Evolutionary conservation across 78 protist genomes (phyloP).

Genomic region (Dictyostelium citrinum): DNA sequence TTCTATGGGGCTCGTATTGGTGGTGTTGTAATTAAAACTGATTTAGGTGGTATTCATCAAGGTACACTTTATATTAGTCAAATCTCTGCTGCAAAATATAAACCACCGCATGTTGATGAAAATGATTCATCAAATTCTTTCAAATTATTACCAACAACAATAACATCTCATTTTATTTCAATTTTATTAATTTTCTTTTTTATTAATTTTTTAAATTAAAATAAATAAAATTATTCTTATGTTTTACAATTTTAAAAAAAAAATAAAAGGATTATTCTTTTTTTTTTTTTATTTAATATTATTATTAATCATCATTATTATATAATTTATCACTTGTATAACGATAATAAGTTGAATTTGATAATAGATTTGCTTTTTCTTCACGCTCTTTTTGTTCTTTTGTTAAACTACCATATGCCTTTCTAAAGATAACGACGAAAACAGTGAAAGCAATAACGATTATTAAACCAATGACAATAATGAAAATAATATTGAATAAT

Average conservation of each 20-base stretch:
- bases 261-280: not conserved
- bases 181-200: not conserved
- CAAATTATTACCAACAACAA: not conserved
- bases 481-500: not conserved
- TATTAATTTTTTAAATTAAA: not conserved
- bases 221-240: too few relatives aligned
- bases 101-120: not conserved
- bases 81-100: not conserved
- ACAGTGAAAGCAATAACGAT: not conserved
- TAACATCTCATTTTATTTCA: not conserved
- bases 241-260: not conserved
- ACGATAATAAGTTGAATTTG: not conserved
- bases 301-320: not conserved
- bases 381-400: too few relatives aligned
- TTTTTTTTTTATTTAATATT: not conserved
- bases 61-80: not conserved
- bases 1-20: not conserved
- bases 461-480: not conserved
- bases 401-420: not conserved
- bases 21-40: not conserved
- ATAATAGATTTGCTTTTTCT: not conserved
- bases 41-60: constrained; percentile 4
- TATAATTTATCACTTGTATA: not conserved
- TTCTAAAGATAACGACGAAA: not conserved
- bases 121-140: not conserved